Evolutionary conservation across 305 asterid genomes (phyloP), one percentile per base, ranked within the genome.

Genomic region (Solanum aculeatissimum): DNA sequence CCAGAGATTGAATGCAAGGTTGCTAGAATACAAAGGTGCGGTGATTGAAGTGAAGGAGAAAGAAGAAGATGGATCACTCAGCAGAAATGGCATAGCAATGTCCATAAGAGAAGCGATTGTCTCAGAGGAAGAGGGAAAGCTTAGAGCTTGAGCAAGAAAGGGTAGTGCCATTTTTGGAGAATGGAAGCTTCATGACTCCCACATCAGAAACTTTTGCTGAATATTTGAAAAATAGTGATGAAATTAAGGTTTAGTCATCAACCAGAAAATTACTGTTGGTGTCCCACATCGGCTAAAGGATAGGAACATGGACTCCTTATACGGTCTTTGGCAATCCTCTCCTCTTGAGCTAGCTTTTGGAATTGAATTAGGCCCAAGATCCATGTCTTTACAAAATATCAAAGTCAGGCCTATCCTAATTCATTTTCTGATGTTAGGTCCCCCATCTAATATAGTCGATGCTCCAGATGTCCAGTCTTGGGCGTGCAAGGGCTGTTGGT

Each of bases 21-120:
- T 87, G 25, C 58, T 90, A 27, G 90, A 85, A 15, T 88, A 90
- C 80, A 88, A 87, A 71, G 86, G 88, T 2, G 55, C 87, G 74
- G 89, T 69, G 0, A 43, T 88, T 10, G 89, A 86, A 43, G 91
- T 87, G 12, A 86, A 86, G 27, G 89, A 89, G 40, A 80, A 15
- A 3, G 86, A 84, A 55, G 90, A 72, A 43, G 80, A 89, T 81
- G 90, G 91, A 40, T 85, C 87, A 2, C 89, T 90, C 14, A 82
- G 71, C 14, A 23, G 89, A 63, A 45, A 81, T 4, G 88, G 49
- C 7, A 81, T 89, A 25, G 91, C 89, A 14, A 45, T 80, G 14
- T 45, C 93, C 0, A 15, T 85, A 83, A 32, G 80, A 53, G 68
- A 86, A 38, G 88, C 69, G 10, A 70, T 43, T 7, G 35, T 72